A percentile compares a stretch with the other conserved stretches of the same genome.
phyloP scores from a whole-genome alignment of 2,329 filamentous ascomycete genomes.

The Trichoderma atroviride region DNA sequence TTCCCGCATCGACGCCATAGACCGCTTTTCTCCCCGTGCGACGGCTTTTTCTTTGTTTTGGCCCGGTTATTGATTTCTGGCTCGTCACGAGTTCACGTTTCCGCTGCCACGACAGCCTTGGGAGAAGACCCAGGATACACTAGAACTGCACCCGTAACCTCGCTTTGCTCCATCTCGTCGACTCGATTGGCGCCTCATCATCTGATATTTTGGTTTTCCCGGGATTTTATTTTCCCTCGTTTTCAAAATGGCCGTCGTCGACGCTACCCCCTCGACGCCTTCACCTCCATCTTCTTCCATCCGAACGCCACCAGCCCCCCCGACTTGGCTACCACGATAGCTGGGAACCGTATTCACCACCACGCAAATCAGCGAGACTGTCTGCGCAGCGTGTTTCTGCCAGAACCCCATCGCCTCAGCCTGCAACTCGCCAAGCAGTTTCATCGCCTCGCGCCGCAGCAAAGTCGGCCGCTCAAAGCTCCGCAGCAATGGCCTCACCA shows the following conservation, averaged over 20 bases:
- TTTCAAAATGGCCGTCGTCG: constrained; percentile 36
- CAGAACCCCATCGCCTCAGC: constrained; percentile 59
- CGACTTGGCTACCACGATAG: constrained; percentile 67
- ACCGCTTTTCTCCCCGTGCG: constrained; percentile 26
- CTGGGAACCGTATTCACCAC: constrained; percentile 73
- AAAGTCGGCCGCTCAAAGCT: constrained; percentile 36
- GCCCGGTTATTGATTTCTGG: constrained; percentile 23
- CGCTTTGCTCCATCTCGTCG: constrained; percentile 27
- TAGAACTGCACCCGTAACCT: constrained; percentile 15
- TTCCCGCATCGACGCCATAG: constrained; percentile 13
- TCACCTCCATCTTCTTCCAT: constrained; percentile 57
- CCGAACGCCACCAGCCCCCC: constrained; percentile 71
- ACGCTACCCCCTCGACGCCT: constrained; percentile 55
- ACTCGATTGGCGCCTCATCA: neutral
- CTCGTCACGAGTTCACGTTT: constrained; percentile 26
- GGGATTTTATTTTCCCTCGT: neutral
- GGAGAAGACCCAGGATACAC: constrained; percentile 8
- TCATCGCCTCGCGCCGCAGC: constrained; percentile 41
- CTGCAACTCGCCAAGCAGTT: constrained; percentile 39
- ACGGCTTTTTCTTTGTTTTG: constrained; percentile 12
- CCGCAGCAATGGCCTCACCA: constrained; percentile 45
- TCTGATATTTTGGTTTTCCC: constrained; percentile 19
- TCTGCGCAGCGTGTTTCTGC: constrained; percentile 55
- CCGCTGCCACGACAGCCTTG: constrained; percentile 27
- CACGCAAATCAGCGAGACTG: constrained; percentile 69